These are phyloP conservation scores for Globisporangium apiculatum DNA, from an alignment of 352 stramenopile species.

Conservation along the genomic window DNA sequence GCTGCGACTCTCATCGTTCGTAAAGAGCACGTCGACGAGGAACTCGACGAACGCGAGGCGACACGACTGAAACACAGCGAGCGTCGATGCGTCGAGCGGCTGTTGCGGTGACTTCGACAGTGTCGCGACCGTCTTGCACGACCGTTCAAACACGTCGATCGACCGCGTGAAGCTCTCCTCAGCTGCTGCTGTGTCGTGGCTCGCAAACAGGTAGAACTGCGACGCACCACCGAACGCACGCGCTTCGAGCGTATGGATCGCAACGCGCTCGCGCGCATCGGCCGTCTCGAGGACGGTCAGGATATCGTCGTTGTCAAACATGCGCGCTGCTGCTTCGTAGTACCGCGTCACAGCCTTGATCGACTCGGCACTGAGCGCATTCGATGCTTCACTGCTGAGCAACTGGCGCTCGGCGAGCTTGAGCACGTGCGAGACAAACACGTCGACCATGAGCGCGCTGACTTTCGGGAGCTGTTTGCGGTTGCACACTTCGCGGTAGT, in stretches of 20 bases:
- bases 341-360: slow-evolving; percentile 50
- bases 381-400: background rate
- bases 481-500: slow-evolving; percentile 71
- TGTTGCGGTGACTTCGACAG: background rate
- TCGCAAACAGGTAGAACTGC: slow-evolving; percentile 48
- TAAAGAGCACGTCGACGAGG: slow-evolving; percentile 51
- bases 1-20: slow-evolving; percentile 6
- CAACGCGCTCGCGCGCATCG: slow-evolving; percentile 28
- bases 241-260: slow-evolving; percentile 56
- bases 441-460: slow-evolving; percentile 69
- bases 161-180: slow-evolving; percentile 52
- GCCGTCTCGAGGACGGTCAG: slow-evolving; percentile 56
- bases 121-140: slow-evolving; percentile 13
- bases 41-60: slow-evolving; percentile 67
- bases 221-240: slow-evolving; percentile 58
- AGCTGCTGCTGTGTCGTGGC: slow-evolving; percentile 27
- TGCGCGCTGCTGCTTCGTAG: slow-evolving; percentile 65
- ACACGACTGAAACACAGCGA: slow-evolving; percentile 28
- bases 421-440: slow-evolving; percentile 76
- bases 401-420: slow-evolving; percentile 60
- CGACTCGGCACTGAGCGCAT: slow-evolving; percentile 14
- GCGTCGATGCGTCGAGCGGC: slow-evolving; percentile 1
- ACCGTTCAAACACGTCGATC: slow-evolving; percentile 55
- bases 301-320: slow-evolving; percentile 82
- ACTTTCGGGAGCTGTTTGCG: slow-evolving; percentile 57